Base-by-base conservation (phyloP, 169 alveolate genomes). In the Plasmodium vivax region DNA sequence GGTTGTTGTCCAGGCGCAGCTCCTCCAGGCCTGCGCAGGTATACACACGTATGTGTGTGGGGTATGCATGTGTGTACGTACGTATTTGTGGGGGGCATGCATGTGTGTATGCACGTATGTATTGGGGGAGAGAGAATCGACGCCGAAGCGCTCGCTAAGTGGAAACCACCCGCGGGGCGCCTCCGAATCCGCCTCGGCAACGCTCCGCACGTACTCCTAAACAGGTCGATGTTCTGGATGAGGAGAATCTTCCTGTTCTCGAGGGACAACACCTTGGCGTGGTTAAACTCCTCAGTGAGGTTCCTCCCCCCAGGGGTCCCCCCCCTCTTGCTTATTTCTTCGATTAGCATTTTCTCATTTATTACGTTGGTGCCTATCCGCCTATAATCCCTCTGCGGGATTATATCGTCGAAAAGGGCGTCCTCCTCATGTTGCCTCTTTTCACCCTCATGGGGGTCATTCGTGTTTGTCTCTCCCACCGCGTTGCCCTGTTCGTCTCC, bases 301-400 rank as follows among this genome's bases (percentile, higher is more conserved):
- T 87, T 58, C 34, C 32, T 34, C 10, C 71, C 41, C 58, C 62
- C 62, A 32, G 41, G 62, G 62, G 62, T 14, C 23, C 27, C 79
- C 80, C 41, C 23, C 14, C 45, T 54, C 10, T 34, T 51, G 38
- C 58, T 87, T 54, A 87, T 87, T 27, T 51, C 84, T 30, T 87
- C 87, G n/a, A 87, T 75, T 54, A 87, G 45, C 68, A 87, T 87
- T 75, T 77, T 56, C 72, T 87, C 93, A 87, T 87, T 87, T 87
- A 87, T 87, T 23, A 87, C 51, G 51, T 77, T 87, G 36, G 93
- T 87, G 12, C 82, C 36, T 75, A 87, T 87, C 32, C 79, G 38
- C 81, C 71, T 87, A 87, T 87, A 87, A 51, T 87, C 93, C 36
- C 82, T 19, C 14, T 74, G 56, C 2, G 93, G 87, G 56, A 87